Base-by-base conservation (phyloP, 2,329 filamentous ascomycete genomes). In the Aureobasidium sp. region DNA sequence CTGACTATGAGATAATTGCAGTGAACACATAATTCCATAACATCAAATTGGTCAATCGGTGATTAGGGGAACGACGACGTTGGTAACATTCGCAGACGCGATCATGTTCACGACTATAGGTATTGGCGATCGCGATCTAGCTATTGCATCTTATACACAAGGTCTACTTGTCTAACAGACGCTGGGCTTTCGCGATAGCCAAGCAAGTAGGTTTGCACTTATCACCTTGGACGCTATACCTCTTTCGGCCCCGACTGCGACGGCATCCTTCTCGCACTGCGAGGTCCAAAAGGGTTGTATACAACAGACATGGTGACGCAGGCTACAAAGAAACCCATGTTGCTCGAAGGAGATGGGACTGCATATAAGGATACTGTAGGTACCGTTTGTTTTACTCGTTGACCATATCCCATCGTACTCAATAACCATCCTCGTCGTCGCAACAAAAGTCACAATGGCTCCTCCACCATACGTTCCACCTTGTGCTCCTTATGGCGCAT, bases 251-350 rank as follows among this genome's bases (percentile, higher is more conserved):
- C 34, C 44, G 43, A 48, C 46, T 52, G 57, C 57, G 57, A 52
- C 17, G 20, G 24, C 41, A 52, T 61, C 57, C 57, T 44, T 37
- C 57, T 61, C 57, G 57, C 57, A 61, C 36, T 51, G 36, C 47
- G 57, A 52, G 57, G 41, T 36, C 37, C 13, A 52, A 52, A 43
- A 44, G 17, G 43, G 32, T n/a, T 46, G 46, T 61, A 52, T 61
- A 51, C 41, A 52, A 36, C 9, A 5, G 13, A 51, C 13, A 29
- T 61, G 44, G 56, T 59, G 56, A 59, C 56, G 56, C 24, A 27
- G 20, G 6, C 5, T 8, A 26, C 29, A 51, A 37, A 10, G 2
- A 15, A 5, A 4, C 15, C 5, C 48, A 27, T 7, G 10, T n/a
- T 39, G 5, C 20, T 52, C 9, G 29, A 9, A 17, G 29, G 20